phyloP scores from a whole-genome alignment of 116 monocot species.

The Trichopus zeylanicus region DNA sequence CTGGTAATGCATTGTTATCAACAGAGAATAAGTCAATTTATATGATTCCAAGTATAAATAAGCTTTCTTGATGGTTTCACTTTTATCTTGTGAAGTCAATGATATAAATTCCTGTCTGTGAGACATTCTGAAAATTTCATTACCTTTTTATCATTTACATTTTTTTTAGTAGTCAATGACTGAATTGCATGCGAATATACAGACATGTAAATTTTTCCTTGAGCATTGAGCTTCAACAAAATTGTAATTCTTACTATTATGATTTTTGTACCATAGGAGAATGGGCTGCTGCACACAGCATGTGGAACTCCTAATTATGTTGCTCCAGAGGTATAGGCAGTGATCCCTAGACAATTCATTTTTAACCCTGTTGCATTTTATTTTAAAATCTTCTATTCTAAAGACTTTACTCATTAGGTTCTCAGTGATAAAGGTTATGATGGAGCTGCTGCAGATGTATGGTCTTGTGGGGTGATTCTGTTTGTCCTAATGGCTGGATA shows the following conservation, averaged over 20 bases:
- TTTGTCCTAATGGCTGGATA: conserved; percentile 94
- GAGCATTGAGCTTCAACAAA: not conserved
- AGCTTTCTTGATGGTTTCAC: too few relatives aligned
- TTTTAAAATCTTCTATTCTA: not conserved
- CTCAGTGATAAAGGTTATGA: conserved; percentile 84
- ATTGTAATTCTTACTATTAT: not conserved
- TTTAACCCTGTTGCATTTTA: not conserved
- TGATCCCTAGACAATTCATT: not conserved
- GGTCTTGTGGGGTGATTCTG: conserved; percentile 94
- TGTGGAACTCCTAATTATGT: conserved; percentile 97
- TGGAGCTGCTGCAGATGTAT: conserved; percentile 69
- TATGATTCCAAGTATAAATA: too few relatives aligned
- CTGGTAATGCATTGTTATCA: too few relatives aligned
- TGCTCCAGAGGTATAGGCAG: conserved; percentile 68
- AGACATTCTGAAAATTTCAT: too few relatives aligned
- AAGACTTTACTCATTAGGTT: conserved; percentile 36
- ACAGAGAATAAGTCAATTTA: too few relatives aligned
- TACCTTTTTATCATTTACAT: too few relatives aligned
- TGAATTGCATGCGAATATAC: too few relatives aligned
- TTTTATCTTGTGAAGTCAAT: too few relatives aligned
- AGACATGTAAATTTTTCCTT: not conserved
- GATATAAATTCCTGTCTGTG: too few relatives aligned
- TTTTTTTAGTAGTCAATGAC: too few relatives aligned
- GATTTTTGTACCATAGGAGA: conserved; percentile 24
- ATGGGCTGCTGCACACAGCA: conserved; percentile 70